Evolutionary conservation across 108 stramenopile species (phyloP), one percentile per base, ranked within the genome.

Genomic region (Nannochloropsis gaditana): DNA sequence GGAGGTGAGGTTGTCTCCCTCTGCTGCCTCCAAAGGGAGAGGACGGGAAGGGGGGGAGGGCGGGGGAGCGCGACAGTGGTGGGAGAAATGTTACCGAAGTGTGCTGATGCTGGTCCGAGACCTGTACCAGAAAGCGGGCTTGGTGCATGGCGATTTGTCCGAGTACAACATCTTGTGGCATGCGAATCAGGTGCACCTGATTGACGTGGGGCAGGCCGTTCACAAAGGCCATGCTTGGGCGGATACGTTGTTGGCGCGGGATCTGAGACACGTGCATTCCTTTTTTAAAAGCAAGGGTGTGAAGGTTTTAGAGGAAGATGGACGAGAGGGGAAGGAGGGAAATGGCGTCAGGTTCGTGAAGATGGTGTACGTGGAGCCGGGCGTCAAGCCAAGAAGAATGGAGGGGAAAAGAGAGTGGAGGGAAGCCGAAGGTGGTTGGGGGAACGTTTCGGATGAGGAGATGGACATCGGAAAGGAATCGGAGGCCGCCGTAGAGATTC

Each of bases 141-240:
- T 92, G 42, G 91, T 92, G 17, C 92, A 92, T 86, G 91, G 85
- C 1, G 92, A 92, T 41, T 86, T 92, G 4, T 87, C 86, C 42
- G 92, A 92, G 87, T 92, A 91, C 91, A 92, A 92, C 80, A 42
- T 91, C 43, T 85, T 92, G 42, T 88, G 84, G 44, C 87, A 88
- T 81, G 11, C 59, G 0, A 79, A 83, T 9, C 44, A 84, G 84
- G 44, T 80, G 44, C 84, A 87, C 83, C 45, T 87, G 1, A 87
- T 87, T 80, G 87, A 87, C 83, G 79, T 87, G 5, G 87, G 87
- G 44, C 87, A 87, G 41, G 82, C 87, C 11, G 87, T 87, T 44
- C 83, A 87, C 43, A 84, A 44, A 19, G 84, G 83, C 5, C 87
- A 87, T n/a, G 17, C 47, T 6, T 9, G 42, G 82, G 85, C 85